Base-by-base conservation (phyloP, 2,329 filamentous ascomycete genomes). In the Cucurbitaria berberidis region DNA sequence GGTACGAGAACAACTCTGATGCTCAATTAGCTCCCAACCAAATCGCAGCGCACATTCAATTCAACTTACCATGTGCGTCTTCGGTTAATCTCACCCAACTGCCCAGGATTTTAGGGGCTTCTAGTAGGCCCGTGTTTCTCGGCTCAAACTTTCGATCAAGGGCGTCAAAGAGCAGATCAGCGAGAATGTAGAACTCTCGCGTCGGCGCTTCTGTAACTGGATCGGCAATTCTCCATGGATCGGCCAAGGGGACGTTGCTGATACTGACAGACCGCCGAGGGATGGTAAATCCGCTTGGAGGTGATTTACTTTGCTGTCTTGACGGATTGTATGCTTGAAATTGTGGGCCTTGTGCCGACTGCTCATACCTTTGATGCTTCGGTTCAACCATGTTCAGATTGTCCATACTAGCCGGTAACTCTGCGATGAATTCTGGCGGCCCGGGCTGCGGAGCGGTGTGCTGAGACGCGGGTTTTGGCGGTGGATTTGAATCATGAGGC, bases 181-280 rank as follows among this genome's bases (percentile, higher is more conserved):
- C 71, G 18, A 74, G 58, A 10, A 71, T 64, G 21, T 71, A 74
- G 48, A 74, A 74, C 38, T 74, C 71, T 24, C 68, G 62, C 5
- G 72, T 74, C 10, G 72, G 70, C 21, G 64, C 48, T 48, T 74
- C 71, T 5, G 69, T 73, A 0, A 52, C 41, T 41, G 68, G 55
- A 44, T 74, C 70, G 13, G 65, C 70, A 40, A 74, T 64, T 34
- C 69, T 60, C 72, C 72, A 74, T 9, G 69, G 71, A 46, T 73
- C 71, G n/a, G 68, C 64, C 11, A 68, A 42, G 15, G 67, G 68
- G 21, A 65, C 26, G 21, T 54, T 65, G 42, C 62, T 73, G 13
- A 53, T 62, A 46, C 68, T 73, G 3, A 70, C 55, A 21, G 68
- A 63, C 16, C 68, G 61, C 7, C 69, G 66, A n/a, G 66, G 53